These are phyloP conservation scores for Castanospermum australe DNA, from an alignment of 306 rosid genomes.

Conservation along the genomic window DNA sequence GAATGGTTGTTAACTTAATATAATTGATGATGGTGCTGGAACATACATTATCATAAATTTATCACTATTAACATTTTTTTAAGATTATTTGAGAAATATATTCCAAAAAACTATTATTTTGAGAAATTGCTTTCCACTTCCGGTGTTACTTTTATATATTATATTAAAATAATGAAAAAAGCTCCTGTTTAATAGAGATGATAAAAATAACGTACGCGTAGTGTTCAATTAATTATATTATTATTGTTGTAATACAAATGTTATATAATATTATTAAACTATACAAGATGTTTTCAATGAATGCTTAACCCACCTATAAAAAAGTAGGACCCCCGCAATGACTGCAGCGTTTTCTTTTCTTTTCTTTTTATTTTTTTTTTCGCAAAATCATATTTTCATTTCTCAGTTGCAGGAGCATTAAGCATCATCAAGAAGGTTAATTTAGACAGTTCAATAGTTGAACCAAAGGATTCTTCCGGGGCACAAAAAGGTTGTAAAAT, in stretches of 20 bases:
- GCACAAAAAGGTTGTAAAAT: neutral
- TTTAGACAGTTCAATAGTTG: conserved; percentile 22
- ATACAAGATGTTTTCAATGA: too few species aligned
- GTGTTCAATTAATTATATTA: too few species aligned
- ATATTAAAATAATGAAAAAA: too few species aligned
- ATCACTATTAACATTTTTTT: too few species aligned
- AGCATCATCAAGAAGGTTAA: conserved; percentile 13
- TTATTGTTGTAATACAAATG: too few species aligned
- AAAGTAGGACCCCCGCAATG: neutral
- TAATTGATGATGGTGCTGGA: neutral
- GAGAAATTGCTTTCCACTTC: neutral
- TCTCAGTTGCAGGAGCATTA: too few species aligned
- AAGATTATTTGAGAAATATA: too few species aligned
- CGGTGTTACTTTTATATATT: neutral
- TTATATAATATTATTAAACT: too few species aligned
- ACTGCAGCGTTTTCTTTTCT: neutral
- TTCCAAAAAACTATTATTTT: too few species aligned
- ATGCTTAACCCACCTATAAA: neutral
- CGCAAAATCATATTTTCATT: neutral
- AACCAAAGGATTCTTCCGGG: neutral
- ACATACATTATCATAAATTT: neutral
- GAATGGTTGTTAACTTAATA: too few species aligned
- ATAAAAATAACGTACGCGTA: too few species aligned
- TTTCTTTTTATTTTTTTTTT: neutral
- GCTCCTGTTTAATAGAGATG: too few species aligned